A percentile compares a stretch with the other conserved stretches of the same genome.
phyloP scores from a whole-genome alignment of 495 filamentous ascomycete species.

The Copromyces sp. region DNA sequence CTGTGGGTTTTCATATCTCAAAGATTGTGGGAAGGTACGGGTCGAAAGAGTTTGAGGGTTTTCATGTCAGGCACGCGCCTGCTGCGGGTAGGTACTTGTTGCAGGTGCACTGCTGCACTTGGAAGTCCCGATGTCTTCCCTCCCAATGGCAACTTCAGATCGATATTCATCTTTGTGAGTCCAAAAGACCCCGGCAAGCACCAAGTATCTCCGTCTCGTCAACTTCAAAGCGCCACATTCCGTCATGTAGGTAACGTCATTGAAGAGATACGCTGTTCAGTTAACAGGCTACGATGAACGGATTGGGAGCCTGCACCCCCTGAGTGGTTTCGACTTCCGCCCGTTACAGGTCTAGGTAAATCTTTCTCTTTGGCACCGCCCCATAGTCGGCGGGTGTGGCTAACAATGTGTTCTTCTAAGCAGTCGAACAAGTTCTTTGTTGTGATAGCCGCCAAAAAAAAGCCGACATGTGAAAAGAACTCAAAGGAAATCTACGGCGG shows the following conservation, averaged over 20 bases:
- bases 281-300: neutral
- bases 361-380: neutral
- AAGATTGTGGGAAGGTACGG: neutral
- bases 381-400: neutral
- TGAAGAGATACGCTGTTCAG: neutral
- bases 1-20: no score
- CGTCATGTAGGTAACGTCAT: neutral
- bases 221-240: neutral
- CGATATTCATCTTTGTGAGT: neutral
- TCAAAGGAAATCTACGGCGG: neutral
- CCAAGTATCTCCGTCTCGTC: neutral
- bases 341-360: neutral
- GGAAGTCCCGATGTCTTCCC: neutral
- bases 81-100: neutral
- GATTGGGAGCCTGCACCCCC: no score
- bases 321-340: neutral
- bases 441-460: neutral
- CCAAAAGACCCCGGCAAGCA: neutral
- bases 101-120: neutral
- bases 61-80: neutral
- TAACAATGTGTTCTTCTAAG: neutral
- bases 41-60: neutral
- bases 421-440: neutral
- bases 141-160: neutral
- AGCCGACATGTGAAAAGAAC: neutral